Conservation (phyloP, 805 yeast genomes). For the Yamadazyma insecticola region DNA sequence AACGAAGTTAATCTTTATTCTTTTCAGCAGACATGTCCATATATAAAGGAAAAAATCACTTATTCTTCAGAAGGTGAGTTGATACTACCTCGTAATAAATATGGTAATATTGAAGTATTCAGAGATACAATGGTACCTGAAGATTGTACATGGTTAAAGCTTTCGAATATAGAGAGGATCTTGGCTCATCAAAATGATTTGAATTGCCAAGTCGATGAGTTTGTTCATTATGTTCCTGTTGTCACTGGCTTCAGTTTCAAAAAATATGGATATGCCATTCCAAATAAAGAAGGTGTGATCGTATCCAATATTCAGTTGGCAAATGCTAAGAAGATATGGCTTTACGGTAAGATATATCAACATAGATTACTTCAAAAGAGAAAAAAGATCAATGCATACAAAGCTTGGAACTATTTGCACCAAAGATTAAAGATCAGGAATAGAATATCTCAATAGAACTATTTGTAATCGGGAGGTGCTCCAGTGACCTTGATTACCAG, state of each 20-base stretch:
- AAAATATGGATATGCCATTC: conserved; percentile 21
- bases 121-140: conserved; percentile 26
- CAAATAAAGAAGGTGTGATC: conserved; percentile 24
- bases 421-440: conserved; percentile 15
- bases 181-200: conserved; percentile 10
- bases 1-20: conserved; percentile 19
- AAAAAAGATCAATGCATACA: conserved; percentile 5
- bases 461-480: conserved; percentile 33
- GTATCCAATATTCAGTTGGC: conserved; percentile 14
- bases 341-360: conserved; percentile 13
- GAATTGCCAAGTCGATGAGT: too few relatives aligned
- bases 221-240: conserved; percentile 26
- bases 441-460: conserved; percentile 1
- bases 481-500: conserved; percentile 16
- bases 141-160: conserved; percentile 23
- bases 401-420: conserved; percentile 12
- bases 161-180: conserved; percentile 17
- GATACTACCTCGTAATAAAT: conserved; percentile 23
- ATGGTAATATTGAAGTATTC: conserved; percentile 28
- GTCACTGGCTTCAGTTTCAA: conserved; percentile 25
- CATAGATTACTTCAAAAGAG: conserved; percentile 3
- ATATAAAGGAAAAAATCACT: conserved; percentile 9
- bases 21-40: conserved; percentile 26
- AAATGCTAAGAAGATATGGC: conserved; percentile 21
- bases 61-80: conserved; percentile 3